Conservation (phyloP, 306 rosid species). For the Dryas alaskensis region DNA sequence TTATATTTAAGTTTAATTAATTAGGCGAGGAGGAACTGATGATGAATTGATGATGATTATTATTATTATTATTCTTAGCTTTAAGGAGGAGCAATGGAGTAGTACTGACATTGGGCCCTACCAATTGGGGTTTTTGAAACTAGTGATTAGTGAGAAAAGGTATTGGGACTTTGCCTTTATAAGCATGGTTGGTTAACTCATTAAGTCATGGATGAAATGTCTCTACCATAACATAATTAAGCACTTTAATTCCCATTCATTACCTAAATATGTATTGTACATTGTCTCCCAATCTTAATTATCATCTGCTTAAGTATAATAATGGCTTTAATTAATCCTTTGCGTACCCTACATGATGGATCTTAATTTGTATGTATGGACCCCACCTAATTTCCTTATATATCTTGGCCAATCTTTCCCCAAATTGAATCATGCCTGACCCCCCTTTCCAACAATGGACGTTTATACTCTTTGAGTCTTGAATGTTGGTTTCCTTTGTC, state of each 20-base stretch:
- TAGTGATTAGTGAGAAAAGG: slow-evolving; percentile 28
- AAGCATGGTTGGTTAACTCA: slow-evolving; percentile 81
- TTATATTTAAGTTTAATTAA: too few species aligned
- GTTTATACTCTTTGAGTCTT: not conserved
- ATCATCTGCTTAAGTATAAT: slow-evolving; percentile 3
- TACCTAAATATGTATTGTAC: slow-evolving; percentile 23
- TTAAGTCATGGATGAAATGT: slow-evolving; percentile 91
- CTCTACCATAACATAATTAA: slow-evolving; percentile 38
- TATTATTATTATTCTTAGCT: slow-evolving; percentile 71
- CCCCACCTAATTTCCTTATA: slow-evolving; percentile 19
- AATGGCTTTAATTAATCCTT: slow-evolving; percentile 14
- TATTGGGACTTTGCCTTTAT: slow-evolving; percentile 46
- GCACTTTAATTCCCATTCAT: slow-evolving; percentile 9
- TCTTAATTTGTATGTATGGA: slow-evolving; percentile 17
- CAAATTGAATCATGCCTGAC: slow-evolving; percentile 2
- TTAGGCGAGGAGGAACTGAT: too few species aligned
- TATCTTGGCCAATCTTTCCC: not conserved
- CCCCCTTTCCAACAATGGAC: slow-evolving; percentile 27
- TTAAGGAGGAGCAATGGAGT: slow-evolving; percentile 88
- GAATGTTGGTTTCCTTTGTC: not conserved
- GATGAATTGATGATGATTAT: too few species aligned
- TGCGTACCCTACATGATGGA: slow-evolving; percentile 24
- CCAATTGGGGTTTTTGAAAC: slow-evolving; percentile 33
- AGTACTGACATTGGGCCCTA: slow-evolving; percentile 48
- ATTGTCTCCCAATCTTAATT: not conserved